phyloP scores from a whole-genome alignment of 2,329 filamentous ascomycete species.

The Nemania sp. region DNA sequence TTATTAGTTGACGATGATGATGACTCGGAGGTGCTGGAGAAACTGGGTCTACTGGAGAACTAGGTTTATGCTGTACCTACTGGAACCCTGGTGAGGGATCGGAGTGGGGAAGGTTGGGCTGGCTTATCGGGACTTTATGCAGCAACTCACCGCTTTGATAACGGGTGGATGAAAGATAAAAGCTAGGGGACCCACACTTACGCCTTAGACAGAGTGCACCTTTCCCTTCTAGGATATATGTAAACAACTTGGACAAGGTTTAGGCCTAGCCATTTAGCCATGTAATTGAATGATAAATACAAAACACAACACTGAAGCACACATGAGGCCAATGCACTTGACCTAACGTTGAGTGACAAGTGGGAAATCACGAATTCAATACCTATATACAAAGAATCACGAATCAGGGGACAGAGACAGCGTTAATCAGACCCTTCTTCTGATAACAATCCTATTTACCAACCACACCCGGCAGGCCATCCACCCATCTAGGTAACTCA shows the following conservation, averaged over 20 bases:
- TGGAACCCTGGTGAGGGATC: not conserved
- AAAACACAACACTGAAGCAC: not conserved
- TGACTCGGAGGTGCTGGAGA: not conserved
- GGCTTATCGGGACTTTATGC: not conserved
- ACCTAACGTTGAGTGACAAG: not conserved
- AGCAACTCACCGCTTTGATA: not conserved
- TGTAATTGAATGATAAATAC: no score
- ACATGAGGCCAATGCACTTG: no score
- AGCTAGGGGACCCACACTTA: not conserved
- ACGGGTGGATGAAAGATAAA: not conserved
- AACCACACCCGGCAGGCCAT: not conserved
- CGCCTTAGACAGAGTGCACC: slow-evolving; percentile 7
- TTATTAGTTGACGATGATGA: not conserved
- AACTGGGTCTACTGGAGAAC: no score
- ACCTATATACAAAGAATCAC: not conserved
- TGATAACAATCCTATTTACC: not conserved
- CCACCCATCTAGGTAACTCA: not conserved
- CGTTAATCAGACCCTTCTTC: not conserved
- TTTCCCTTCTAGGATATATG: slow-evolving; percentile 52
- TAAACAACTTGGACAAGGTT: slow-evolving; percentile 53
- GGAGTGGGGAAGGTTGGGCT: not conserved
- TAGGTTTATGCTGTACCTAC: no score
- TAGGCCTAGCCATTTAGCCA: not conserved
- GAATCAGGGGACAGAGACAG: not conserved
- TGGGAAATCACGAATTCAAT: no score